Base-by-base conservation (phyloP, 495 filamentous ascomycete genomes). In the Podospora comata region DNA sequence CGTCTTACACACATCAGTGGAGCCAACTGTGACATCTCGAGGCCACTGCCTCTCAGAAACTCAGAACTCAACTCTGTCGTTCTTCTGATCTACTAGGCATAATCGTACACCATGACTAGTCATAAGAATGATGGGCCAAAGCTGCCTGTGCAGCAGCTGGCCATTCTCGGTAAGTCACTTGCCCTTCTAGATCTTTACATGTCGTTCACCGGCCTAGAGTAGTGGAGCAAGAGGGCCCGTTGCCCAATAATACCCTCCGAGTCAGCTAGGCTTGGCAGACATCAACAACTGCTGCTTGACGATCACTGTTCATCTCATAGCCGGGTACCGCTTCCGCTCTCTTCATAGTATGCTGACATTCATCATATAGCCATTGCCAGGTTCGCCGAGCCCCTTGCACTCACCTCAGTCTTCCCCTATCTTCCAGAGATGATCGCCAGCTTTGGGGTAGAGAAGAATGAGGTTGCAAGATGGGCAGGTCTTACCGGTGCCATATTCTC, bases 391-490 rank as follows among this genome's bases (percentile, higher is more conserved):
- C 94, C 83, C 61, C 81, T 96, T 54, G 89, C 92, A 27, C 80
- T 93, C 70, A 96, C 93, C 5, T 93, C 90, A 9, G 87, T 96
- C 69, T 91, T 90, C 68, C 94, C 94, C 18, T 98, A 98, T 76
- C 84, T 98, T 53, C 92, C 91, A 27, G 94, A 93, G 80, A 93
- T 97, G 89, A 91, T 95, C 63, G 86, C 90, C 70, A 88, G 84
- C 78, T 90, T 97, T 68, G 87, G 88, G 19, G 84, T 96, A n/a
- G 83, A 88, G 27, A 83, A 87, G 68, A 83, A 87, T 61, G 83
- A 93, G 27, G 85, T 97, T 59, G 91, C 89, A 60, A 87, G 87
- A 84, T 94, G 90, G 89, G 90, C 89, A 15, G 81, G 91, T 39
- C 81, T 93, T 69, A 87, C 88, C 0, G 88, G 87, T 2, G 88